Evolutionary conservation across 208 protist species (phyloP).

Genomic region (Leishmania lainsoni): DNA sequence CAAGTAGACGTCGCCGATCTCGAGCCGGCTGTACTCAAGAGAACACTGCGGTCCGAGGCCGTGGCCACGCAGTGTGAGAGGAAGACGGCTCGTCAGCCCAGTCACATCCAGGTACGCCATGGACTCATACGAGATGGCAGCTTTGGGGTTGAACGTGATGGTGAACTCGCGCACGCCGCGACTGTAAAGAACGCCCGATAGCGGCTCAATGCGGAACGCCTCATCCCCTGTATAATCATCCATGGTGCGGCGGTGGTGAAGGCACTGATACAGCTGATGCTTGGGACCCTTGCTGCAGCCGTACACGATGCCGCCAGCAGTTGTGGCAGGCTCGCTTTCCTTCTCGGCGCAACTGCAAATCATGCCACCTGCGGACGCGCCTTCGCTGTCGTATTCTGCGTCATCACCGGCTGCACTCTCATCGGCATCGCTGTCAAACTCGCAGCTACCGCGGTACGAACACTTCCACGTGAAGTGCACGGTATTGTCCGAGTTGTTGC

Average conservation of each 20-base stretch:
- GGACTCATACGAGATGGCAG: conserved; percentile 67
- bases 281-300: conserved; percentile 8
- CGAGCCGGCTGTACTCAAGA: conserved; percentile 88
- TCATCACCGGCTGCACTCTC: conserved; percentile 3
- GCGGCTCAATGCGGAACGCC: conserved; percentile 90
- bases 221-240: conserved; percentile 75
- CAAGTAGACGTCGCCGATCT: conserved; percentile 96
- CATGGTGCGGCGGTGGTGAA: background rate
- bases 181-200: conserved; percentile 83
- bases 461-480: conserved; percentile 87
- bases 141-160: conserved; percentile 89
- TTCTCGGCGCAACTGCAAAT: background rate
- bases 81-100: conserved; percentile 69
- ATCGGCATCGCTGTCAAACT: background rate
- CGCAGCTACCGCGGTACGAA: conserved; percentile 26
- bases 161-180: conserved; percentile 78
- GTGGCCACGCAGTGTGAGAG: conserved; percentile 75
- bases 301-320: background rate
- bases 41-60: conserved; percentile 90
- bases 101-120: conserved; percentile 88
- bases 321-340: background rate
- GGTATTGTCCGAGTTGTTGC: conserved; percentile 85
- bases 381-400: background rate
- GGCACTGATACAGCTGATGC: conserved; percentile 2
- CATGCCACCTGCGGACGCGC: background rate